Percentiles rank a stretch among this genome's conserved stretches.
phyloP scores from a whole-genome alignment of 2,329 filamentous ascomycete species.

The Fusarium robinianum region DNA sequence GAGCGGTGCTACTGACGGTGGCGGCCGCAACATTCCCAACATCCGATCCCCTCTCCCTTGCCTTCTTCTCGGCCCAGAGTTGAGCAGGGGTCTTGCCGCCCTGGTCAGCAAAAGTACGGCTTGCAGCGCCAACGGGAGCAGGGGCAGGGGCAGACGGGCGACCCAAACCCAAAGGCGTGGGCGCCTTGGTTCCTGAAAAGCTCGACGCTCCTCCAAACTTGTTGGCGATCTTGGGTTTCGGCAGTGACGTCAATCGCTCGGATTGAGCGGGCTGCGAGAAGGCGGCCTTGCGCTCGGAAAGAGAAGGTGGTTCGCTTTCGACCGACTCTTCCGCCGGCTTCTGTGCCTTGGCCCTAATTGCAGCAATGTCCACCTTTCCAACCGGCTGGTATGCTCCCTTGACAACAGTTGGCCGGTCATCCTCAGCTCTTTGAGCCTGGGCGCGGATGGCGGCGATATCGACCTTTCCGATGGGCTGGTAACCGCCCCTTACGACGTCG shows the following conservation, averaged over 20 bases:
- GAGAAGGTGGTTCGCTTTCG: constrained; percentile 55
- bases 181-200: constrained; percentile 89
- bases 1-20: constrained; percentile 47
- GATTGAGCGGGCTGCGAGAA: constrained; percentile 66
- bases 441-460: constrained; percentile 89
- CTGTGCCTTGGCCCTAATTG: constrained; percentile 84
- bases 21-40: constrained; percentile 49
- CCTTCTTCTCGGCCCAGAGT: constrained; percentile 97
- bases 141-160: constrained; percentile 59
- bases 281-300: constrained; percentile 76
- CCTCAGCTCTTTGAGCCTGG: constrained; percentile 69
- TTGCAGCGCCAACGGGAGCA: constrained; percentile 74
- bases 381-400: constrained; percentile 95
- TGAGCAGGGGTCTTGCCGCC: constrained; percentile 97
- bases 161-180: constrained; percentile 72
- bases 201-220: constrained; percentile 74
- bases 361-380: constrained; percentile 95
- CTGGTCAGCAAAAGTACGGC: constrained; percentile 90
- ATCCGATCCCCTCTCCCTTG: constrained; percentile 66
- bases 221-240: constrained; percentile 94
- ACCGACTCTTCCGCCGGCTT: constrained; percentile 54
- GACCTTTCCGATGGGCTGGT: constrained; percentile 96
- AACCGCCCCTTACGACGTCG: constrained; percentile 81
- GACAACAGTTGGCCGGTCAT: constrained; percentile 81
- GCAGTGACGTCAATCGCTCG: constrained; percentile 82